These are phyloP conservation scores for Diaporthe sp. DNA, from an alignment of 2,329 filamentous ascomycete species.

Conservation along the genomic window DNA sequence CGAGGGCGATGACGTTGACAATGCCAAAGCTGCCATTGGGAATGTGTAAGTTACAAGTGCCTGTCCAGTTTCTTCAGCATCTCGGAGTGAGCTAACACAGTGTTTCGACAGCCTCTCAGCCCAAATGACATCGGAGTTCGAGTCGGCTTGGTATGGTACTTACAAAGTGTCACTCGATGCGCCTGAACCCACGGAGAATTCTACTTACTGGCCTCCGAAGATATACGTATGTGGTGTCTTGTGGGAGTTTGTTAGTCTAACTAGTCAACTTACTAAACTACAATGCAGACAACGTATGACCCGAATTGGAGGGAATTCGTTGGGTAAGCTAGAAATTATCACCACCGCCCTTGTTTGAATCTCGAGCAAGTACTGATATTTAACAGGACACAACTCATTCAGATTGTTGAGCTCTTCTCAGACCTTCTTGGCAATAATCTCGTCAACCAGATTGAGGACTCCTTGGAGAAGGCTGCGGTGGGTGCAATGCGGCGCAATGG, in stretches of 20 bases:
- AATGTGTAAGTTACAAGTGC: constrained; percentile 46
- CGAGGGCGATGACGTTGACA: constrained; percentile 50
- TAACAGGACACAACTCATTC: constrained; percentile 49
- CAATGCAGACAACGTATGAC: constrained; percentile 44
- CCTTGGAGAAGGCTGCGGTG: constrained; percentile 51
- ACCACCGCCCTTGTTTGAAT: too few species aligned
- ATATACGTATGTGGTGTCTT: constrained; percentile 47
- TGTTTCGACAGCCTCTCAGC: neutral
- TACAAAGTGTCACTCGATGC: constrained; percentile 56
- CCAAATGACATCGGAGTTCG: constrained; percentile 53
- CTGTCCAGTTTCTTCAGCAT: too few species aligned
- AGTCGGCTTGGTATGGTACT: constrained; percentile 56
- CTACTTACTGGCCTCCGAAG: constrained; percentile 48
- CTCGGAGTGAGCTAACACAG: neutral
- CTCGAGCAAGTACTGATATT: neutral
- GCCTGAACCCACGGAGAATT: constrained; percentile 52
- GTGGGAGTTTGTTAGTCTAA: neutral
- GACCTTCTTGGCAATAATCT: constrained; percentile 48
- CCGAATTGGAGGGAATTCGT: constrained; percentile 55
- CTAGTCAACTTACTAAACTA: neutral
- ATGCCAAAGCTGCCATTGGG: constrained; percentile 51
- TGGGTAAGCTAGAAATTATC: constrained; percentile 41
- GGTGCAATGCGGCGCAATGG: constrained; percentile 56
- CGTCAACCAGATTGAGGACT: constrained; percentile 51
- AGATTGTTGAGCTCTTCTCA: constrained; percentile 51